These are phyloP conservation scores for Microcera coccophila DNA, from an alignment of 2,329 filamentous ascomycete species.

Conservation along the genomic window DNA sequence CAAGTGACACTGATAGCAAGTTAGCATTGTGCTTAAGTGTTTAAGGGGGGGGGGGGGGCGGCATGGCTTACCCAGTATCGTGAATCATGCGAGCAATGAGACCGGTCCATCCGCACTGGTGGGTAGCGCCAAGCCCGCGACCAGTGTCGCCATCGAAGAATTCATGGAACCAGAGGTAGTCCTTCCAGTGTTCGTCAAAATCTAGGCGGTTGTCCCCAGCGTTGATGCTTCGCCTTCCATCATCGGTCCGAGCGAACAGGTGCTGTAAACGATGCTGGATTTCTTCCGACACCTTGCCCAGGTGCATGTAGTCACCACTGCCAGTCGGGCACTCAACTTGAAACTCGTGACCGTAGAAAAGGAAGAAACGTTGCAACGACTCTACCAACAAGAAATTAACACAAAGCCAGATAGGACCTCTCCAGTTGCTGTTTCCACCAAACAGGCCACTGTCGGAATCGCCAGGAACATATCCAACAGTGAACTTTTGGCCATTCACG, in stretches of 20 bases:
- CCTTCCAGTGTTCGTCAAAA: slow-evolving; percentile 89
- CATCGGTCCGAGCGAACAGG: slow-evolving; percentile 77
- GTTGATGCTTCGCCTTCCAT: slow-evolving; percentile 86
- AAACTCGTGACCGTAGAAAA: slow-evolving; percentile 88
- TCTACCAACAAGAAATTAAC: slow-evolving; percentile 95
- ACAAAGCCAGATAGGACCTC: slow-evolving; percentile 91
- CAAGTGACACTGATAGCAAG: slow-evolving; percentile 65
- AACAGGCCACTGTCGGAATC: slow-evolving; percentile 95
- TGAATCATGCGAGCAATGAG: slow-evolving; percentile 96
- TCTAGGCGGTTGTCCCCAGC: slow-evolving; percentile 79
- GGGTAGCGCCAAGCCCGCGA: slow-evolving; percentile 82
- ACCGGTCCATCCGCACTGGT: slow-evolving; percentile 96
- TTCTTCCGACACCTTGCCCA: slow-evolving; percentile 91
- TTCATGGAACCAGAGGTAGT: slow-evolving; percentile 83
- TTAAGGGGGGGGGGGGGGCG: neutral
- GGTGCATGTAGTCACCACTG: slow-evolving; percentile 91
- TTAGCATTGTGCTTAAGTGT: slow-evolving; percentile 36
- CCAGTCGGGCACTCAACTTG: slow-evolving; percentile 92
- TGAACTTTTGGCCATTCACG: slow-evolving; percentile 85
- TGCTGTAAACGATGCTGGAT: slow-evolving; percentile 93
- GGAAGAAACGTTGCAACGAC: slow-evolving; percentile 89
- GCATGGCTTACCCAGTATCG: slow-evolving; percentile 80
- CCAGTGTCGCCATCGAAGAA: slow-evolving; percentile 94
- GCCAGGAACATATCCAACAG: slow-evolving; percentile 86
- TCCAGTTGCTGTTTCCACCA: slow-evolving; percentile 97